Base-by-base conservation (phyloP, 768 basidiomycete genomes). In the Rubroboletus satanas region DNA sequence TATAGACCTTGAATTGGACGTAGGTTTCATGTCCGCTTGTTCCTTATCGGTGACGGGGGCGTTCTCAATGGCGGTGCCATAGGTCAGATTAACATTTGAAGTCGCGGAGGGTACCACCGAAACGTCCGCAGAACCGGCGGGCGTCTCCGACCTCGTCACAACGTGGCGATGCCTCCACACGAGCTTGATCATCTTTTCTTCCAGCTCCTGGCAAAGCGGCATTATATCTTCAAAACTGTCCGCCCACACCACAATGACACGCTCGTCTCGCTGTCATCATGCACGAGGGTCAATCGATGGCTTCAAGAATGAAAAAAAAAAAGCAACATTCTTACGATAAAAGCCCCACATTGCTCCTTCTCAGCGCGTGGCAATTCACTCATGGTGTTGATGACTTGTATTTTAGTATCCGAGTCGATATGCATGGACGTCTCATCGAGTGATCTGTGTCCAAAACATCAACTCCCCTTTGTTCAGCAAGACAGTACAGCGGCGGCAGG, bases 311-410 rank as follows among this genome's bases (percentile, higher is more conserved):
- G 15, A 32, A 29, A 39, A 35, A 35, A n/a, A n/a, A 21, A 21
- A 21, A 21, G 9, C 21, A 23, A 47, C 15, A 37, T 31, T 73
- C 87, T 67, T 64, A 90, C 89, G 56, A 92, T 80, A 70, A 95
- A 94, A 17, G 93, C 93, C 15, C 84, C 93, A 51, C 88, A 92
- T 65, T 94, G 93, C 64, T 94, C 91, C 72, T 93, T 93, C 69
- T 94, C 89, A 4, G 92, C 90, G 43, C 80, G 79, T 10, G 87
- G 81, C 28, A 95, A 74, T 56, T 83, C 80, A 45, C 65, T 60
- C 64, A 94, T 81, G 17, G 79, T 80, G 53, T 91, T 86, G 33
- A 95, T 69, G 41, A 94, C 84, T 71, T 95, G 93, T 49, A 95
- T 93, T 21, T 90, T 86, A 2, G 90, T 93, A 65, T 92, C 84